phyloP scores from a whole-genome alignment of 768 basidiomycete species.

The Sporobolomyces roseus region DNA sequence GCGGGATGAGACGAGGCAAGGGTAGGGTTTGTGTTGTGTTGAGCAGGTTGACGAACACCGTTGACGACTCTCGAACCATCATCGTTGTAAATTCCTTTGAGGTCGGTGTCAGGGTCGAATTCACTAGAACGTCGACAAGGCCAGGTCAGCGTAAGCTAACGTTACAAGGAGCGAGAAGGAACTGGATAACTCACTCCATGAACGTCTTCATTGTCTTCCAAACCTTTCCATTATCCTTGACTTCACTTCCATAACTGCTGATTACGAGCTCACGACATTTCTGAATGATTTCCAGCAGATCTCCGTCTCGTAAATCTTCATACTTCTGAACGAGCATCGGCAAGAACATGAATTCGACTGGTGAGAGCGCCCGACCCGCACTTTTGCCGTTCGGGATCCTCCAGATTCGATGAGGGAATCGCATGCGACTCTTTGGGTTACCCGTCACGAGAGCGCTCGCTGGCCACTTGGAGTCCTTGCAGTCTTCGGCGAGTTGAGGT shows the following conservation, averaged over 20 bases:
- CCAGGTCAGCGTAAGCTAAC: not conserved
- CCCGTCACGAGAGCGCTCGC: not conserved
- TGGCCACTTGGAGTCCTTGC: not conserved
- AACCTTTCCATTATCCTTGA: slow-evolving; percentile 20
- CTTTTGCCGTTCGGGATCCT: not conserved
- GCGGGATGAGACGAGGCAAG: too few species aligned
- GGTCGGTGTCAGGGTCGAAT: not conserved
- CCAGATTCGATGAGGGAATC: slow-evolving; percentile 29
- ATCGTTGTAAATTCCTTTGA: slow-evolving; percentile 1
- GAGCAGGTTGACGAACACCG: not conserved
- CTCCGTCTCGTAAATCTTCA: slow-evolving; percentile 7
- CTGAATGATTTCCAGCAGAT: slow-evolving; percentile 26
- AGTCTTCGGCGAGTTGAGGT: not conserved
- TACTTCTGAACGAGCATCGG: slow-evolving; percentile 7
- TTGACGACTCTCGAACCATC: not conserved
- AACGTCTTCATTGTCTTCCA: not conserved
- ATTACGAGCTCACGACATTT: not conserved
- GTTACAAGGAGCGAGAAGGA: not conserved
- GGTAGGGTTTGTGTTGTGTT: too few species aligned
- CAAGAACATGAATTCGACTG: slow-evolving; percentile 25
- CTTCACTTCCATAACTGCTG: not conserved
- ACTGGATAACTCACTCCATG: slow-evolving; percentile 10
- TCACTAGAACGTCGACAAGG: not conserved
- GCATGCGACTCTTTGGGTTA: not conserved
- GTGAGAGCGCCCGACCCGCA: not conserved